These are phyloP conservation scores for Fusarium musae DNA, from an alignment of 2,329 filamentous ascomycete species.

Conservation along the genomic window DNA sequence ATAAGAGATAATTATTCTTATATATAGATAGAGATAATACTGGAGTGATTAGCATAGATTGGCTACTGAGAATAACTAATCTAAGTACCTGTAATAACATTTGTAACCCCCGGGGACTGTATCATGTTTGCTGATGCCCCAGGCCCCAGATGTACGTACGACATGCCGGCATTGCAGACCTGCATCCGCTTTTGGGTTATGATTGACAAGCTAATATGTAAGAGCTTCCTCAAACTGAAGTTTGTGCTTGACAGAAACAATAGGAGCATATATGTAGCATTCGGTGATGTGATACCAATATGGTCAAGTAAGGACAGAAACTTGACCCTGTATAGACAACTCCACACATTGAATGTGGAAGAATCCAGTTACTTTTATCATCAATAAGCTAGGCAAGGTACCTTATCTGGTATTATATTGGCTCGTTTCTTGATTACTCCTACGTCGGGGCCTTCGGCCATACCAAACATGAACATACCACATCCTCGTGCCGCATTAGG, in stretches of 20 bases:
- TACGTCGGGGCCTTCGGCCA: slow-evolving; percentile 1
- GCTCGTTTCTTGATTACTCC: not conserved
- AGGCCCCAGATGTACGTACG: not conserved
- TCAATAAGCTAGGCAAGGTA: not conserved
- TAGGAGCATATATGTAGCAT: not conserved
- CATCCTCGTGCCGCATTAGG: not conserved
- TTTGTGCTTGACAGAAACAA: too few relatives aligned
- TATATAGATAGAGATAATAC: too few relatives aligned
- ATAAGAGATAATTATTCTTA: too few relatives aligned
- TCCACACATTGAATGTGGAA: not conserved
- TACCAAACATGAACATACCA: slow-evolving; percentile 9
- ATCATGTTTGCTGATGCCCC: not conserved
- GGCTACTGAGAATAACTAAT: too few relatives aligned
- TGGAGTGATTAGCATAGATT: too few relatives aligned
- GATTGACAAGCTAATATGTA: not conserved
- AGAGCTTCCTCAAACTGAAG: not conserved
- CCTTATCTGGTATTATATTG: not conserved
- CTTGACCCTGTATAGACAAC: not conserved
- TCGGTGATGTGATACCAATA: not conserved
- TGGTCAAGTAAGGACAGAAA: not conserved
- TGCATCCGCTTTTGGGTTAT: not conserved
- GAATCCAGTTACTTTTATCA: not conserved
- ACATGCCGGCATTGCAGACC: not conserved
- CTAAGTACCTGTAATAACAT: too few relatives aligned
- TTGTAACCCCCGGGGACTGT: too few relatives aligned